Conservation (phyloP, 176 grass and related monocot genomes). For the Phragmites australis region DNA sequence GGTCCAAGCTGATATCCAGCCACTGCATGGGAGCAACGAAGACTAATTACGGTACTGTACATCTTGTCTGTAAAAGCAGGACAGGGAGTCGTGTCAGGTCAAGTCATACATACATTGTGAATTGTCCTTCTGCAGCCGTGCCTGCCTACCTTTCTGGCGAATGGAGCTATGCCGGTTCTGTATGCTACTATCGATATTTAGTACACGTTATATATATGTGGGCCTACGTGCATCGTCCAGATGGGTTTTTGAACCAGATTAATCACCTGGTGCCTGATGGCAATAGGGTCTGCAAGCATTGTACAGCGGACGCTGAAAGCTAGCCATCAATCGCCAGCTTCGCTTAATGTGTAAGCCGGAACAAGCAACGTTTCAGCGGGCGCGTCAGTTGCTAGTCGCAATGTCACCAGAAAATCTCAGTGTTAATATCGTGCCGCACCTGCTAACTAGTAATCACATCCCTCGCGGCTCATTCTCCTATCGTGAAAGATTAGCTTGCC, state of each 20-base stretch:
- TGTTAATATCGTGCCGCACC: background rate
- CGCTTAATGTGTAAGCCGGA: background rate
- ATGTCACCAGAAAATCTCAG: background rate
- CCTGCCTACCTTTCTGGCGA: background rate
- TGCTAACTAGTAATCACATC: background rate
- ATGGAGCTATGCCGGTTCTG: background rate
- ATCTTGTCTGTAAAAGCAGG: conserved; percentile 10
- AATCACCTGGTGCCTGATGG: too few relatives aligned
- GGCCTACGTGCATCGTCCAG: background rate
- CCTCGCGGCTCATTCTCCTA: background rate
- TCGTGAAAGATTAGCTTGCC: background rate
- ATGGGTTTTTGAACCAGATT: background rate
- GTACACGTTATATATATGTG: background rate
- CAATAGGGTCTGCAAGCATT: background rate
- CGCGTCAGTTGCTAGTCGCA: background rate
- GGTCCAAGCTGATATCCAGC: background rate
- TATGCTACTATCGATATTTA: background rate
- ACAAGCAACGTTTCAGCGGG: background rate
- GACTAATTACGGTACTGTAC: conserved; percentile 26
- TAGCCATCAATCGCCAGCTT: background rate
- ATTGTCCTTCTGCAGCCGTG: background rate
- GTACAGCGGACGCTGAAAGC: too few relatives aligned
- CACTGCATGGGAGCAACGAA: background rate
- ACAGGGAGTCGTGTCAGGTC: conserved; percentile 13
- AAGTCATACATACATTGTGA: conserved; percentile 7